A percentile compares a stretch with the other conserved stretches of the same genome.
These are phyloP conservation scores for Ogataea hybrid DNA, from an alignment of 1,139 yeast species.

Conservation along the genomic window DNA sequence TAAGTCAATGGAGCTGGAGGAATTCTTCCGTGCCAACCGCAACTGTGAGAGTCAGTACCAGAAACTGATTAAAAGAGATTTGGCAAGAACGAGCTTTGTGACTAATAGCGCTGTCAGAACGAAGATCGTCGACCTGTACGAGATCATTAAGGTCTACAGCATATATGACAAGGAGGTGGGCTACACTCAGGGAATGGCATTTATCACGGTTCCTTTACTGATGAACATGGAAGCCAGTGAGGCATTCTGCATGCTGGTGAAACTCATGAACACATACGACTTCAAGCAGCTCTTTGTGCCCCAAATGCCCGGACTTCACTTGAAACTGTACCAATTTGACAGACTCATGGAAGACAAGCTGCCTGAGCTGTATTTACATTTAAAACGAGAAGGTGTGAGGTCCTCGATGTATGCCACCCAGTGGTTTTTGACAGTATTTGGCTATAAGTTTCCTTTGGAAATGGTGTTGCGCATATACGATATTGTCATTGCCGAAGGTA, in stretches of 20 bases:
- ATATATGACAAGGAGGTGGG: slow-evolving; percentile 91
- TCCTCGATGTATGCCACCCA: slow-evolving; percentile 95
- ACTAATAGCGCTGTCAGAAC: slow-evolving; percentile 49
- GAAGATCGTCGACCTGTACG: slow-evolving; percentile 59
- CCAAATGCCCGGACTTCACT: slow-evolving; percentile 91
- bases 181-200: slow-evolving; percentile 97
- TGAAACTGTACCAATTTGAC: slow-evolving; percentile 85
- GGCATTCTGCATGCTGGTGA: slow-evolving; percentile 77
- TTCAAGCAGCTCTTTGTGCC: slow-evolving; percentile 76
- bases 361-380: slow-evolving; percentile 71
- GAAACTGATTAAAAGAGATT: slow-evolving; percentile 74
- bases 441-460: slow-evolving; percentile 86
- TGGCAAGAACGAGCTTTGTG: slow-evolving; percentile 81
- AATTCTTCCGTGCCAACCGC: slow-evolving; percentile 55
- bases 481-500: slow-evolving; percentile 82
- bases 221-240: slow-evolving; percentile 82
- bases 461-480: slow-evolving; percentile 83
- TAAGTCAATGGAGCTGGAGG: slow-evolving; percentile 71
- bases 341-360: slow-evolving; percentile 67
- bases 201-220: slow-evolving; percentile 79
- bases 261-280: slow-evolving; percentile 80
- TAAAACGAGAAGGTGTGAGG: slow-evolving; percentile 78
- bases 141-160: slow-evolving; percentile 80
- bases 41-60: slow-evolving; percentile 62
- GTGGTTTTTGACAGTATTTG: slow-evolving; percentile 93